Conservation (phyloP, 1,139 yeast species). For the Nakaseomyces delphensis region DNA sequence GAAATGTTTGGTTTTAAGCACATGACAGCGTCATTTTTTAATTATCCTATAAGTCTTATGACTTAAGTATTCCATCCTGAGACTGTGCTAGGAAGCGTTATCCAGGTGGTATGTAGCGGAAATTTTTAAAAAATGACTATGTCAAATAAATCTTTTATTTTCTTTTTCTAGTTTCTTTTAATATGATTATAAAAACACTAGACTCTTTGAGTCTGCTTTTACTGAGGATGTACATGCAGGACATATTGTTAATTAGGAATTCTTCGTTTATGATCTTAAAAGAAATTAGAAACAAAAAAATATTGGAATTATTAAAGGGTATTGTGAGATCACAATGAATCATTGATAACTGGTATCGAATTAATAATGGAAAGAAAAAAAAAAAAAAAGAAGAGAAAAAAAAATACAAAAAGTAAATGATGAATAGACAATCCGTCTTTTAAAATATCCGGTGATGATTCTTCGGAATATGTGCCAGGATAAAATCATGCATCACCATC, state of each 20-base stretch:
- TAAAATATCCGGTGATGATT: conserved; percentile 32
- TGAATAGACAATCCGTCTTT: conserved; percentile 30
- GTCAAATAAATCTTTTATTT: background rate
- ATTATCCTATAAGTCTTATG: too few relatives aligned
- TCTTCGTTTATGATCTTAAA: conserved; percentile 33
- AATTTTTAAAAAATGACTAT: background rate
- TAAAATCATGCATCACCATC: conserved; percentile 34
- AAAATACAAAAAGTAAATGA: conserved; percentile 14
- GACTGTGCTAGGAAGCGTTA: background rate
- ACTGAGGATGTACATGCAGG: conserved; percentile 35
- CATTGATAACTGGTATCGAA: conserved; percentile 15
- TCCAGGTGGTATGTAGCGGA: background rate
- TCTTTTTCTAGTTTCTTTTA: background rate
- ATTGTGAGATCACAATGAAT: conserved; percentile 28
- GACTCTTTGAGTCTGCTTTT: conserved; percentile 11
- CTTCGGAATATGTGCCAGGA: conserved; percentile 32
- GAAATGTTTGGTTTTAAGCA: too few relatives aligned
- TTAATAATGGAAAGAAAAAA: background rate
- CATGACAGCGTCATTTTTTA: too few relatives aligned
- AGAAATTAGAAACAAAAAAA: background rate
- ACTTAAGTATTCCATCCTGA: background rate
- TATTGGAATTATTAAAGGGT: background rate
- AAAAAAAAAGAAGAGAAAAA: background rate
- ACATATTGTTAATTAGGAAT: conserved; percentile 33
- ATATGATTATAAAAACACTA: conserved; percentile 23